Evolutionary conservation across 768 basidiomycete genomes (phyloP), one percentile per base, ranked within the genome.

Genomic region (Dioszegia crocea): DNA sequence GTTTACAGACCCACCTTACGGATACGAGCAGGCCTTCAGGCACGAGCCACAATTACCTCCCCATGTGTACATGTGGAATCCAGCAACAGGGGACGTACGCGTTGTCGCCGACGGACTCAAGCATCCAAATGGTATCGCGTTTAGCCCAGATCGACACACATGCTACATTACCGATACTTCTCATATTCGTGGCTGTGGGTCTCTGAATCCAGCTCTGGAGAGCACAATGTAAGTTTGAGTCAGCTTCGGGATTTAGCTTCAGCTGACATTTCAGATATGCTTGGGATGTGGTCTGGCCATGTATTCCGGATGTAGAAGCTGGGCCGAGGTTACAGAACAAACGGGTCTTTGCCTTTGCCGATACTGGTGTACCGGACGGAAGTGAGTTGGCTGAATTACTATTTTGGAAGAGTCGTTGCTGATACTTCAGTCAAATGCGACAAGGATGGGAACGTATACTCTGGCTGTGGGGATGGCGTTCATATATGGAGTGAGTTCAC

Each of bases 151-250:
- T 21, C 54, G 61, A 11, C n/a, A 17, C 27, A 46, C 31, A 11
- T 67, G 66, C 33, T 67, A 67, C 38, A 48, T 67, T 33, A 64
- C 66, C n/a, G 66, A 64, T 51, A 67, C 66, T 4, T 29, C 45
- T 24, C 58, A 57, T 43, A 62, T 67, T 5, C 60, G 60, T 27
- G 66, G 66, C 4, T 26, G 48, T 2, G 63, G 60, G 2, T 36
- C 24, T 10, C 16, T 62, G n/a, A 43, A 61, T 57, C 57, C 60
- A 11, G 24, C n/a, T n/a, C 41, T 41, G n/a, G 30, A 30, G 16
- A 61, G 62, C 29, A 63, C 58, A n/a, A 61, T 63, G 61, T 60
- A 21, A 55, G 63, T 56, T 24, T 23, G 21, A 27, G 1, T 16
- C 36, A 27, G 17, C n/a, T 36, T 19, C 17, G 27, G 14, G 24